Evolutionary conservation across 2,329 filamentous ascomycete genomes (phyloP).

Genomic region (Xylaria sp.): DNA sequence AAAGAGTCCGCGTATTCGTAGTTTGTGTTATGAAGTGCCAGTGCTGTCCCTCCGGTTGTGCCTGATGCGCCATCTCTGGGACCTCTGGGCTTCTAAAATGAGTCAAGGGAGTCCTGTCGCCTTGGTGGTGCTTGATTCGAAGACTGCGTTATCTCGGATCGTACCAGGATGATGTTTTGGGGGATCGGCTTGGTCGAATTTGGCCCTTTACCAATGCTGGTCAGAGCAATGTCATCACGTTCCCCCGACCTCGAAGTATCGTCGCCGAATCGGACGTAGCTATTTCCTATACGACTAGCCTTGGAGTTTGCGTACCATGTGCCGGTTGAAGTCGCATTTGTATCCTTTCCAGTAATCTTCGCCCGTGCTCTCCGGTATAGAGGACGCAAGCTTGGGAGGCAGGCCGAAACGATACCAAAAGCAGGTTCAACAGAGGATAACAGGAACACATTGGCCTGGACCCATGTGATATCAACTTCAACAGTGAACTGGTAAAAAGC

Average conservation of each 20-base stretch:
- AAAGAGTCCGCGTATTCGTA: neutral
- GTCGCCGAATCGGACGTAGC: conserved; percentile 41
- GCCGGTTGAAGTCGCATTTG: conserved; percentile 19
- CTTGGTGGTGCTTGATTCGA: conserved; percentile 17
- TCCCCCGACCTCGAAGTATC: conserved; percentile 35
- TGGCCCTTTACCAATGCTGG: conserved; percentile 39
- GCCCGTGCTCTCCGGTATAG: conserved; percentile 46
- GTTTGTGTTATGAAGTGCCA: neutral
- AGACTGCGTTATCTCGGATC: conserved; percentile 41
- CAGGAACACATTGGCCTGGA: conserved; percentile 47
- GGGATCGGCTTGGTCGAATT: conserved; percentile 33
- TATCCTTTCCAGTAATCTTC: conserved; percentile 35
- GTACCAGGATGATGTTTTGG: conserved; percentile 40
- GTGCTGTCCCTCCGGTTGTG: conserved; percentile 8
- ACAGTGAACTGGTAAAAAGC: conserved; percentile 43
- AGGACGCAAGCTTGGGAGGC: conserved; percentile 51
- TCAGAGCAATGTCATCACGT: conserved; percentile 41
- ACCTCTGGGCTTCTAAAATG: conserved; percentile 7
- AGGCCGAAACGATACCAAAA: conserved; percentile 53
- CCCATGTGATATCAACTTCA: conserved; percentile 46
- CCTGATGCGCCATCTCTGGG: conserved; percentile 2
- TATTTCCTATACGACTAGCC: conserved; percentile 37
- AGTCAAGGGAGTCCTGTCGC: conserved; percentile 23
- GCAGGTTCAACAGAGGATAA: conserved; percentile 52
- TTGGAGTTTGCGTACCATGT: conserved; percentile 39